Evolutionary conservation across 805 yeast species (phyloP), one percentile per base, ranked within the genome.

Genomic region (Barnettozyma wickerhamii): DNA sequence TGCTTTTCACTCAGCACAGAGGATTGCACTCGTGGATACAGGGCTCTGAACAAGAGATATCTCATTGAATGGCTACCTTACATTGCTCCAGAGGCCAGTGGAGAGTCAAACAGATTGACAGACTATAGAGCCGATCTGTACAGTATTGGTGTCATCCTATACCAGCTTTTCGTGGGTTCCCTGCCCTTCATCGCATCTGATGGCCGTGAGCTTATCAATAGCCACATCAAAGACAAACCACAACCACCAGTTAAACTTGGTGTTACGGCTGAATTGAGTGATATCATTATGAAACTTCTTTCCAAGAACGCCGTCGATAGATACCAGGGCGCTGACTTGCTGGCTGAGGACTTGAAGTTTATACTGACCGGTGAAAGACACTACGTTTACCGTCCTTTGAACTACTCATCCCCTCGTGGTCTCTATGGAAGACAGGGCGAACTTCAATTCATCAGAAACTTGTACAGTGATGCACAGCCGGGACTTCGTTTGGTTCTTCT

Each of bases 31-130:
- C 58, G 65, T 35, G 69, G 71, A 15, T 72, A 63, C 45, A 51
- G 78, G 20, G 60, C 66, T 24, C 53, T 63, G n/a, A 69, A 71
- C 44, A 56, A 66, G 43, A 51, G 58, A 38, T 60, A 59, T 23
- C 55, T 71, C 13, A 60, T 63, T 2, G 66, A 64, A 21, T 59
- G 66, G 43, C 51, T 73, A 17, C 74, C 75, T 1, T 75, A 67
- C 47, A 65, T 72, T 46, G 68, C 78, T 1, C 80, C 80, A 1
- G 80, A 75, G 51, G 62, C 68, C 6, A 64, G 72, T 19, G 70
- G 74, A 2, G 66, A 64, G 20, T 51, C 51, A 13, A 58, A 58
- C 23, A 52, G 63, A 12, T 53, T 63, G 5, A 72, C 70, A 17
- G 77, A 74, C 45, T 66, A 57, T 48, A 58, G 75, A 35, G 63